Evolutionary conservation across 306 rosid genomes (phyloP).

Genomic region (Comarum palustre): DNA sequence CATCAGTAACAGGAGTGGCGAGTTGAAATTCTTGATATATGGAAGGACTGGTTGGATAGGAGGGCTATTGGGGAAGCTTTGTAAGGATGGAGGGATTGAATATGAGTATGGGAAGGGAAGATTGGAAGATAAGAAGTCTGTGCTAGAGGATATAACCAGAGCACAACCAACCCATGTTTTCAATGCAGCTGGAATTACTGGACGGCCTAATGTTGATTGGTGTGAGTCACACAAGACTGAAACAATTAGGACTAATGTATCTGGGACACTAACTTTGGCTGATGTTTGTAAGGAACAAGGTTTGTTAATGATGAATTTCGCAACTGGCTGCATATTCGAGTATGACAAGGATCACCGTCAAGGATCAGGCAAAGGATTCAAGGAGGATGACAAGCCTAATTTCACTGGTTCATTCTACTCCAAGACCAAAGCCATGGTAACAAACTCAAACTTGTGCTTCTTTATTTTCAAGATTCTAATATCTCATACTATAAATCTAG

Average conservation of each 20-base stretch:
- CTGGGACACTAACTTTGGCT: constrained; percentile 57
- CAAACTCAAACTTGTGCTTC: not conserved
- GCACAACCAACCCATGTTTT: constrained; percentile 61
- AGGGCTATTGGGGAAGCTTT: constrained; percentile 57
- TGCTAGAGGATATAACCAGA: constrained; percentile 50
- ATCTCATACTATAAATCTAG: too few relatives aligned
- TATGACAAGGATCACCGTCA: constrained; percentile 51
- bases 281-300: constrained; percentile 57
- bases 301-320: constrained; percentile 60
- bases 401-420: constrained; percentile 66
- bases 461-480: not conserved
- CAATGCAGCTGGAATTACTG: constrained; percentile 70
- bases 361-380: constrained; percentile 64
- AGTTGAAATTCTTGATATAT: constrained; percentile 56
- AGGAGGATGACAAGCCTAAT: constrained; percentile 70
- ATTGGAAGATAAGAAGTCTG: constrained; percentile 51
- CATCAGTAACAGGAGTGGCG: constrained; percentile 15
- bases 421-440: constrained; percentile 76
- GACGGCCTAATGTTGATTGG: constrained; percentile 80
- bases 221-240: constrained; percentile 63
- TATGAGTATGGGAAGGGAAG: constrained; percentile 65
- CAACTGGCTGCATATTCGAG: constrained; percentile 78
- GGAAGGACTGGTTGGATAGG: constrained; percentile 76
- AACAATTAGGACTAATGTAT: constrained; percentile 62
- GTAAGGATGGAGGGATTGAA: constrained; percentile 46